Evolutionary conservation across 306 rosid species (phyloP), one percentile per base, ranked within the genome.

Genomic region (Acmispon strigosus): DNA sequence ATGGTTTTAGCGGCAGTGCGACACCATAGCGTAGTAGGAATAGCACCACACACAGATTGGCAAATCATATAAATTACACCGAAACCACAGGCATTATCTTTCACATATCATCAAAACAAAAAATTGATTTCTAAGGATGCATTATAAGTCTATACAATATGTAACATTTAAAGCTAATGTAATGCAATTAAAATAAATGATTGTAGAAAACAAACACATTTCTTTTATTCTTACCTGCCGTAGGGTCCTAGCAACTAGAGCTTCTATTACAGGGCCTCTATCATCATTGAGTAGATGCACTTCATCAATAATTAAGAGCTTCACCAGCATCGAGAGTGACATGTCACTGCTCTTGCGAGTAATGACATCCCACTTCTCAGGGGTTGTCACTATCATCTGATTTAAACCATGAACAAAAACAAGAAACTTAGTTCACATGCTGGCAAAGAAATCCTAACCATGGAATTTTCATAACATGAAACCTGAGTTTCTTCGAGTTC

Each of bases 401-500:
- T 80, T 65, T 56, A 79, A 70, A 80, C 72, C 53, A 80, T n/a
- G 51, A 34, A 16, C 14, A 34, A 54, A 73, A 56, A 24, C 34
- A 66, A 66, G 34, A 9, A 56, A 55, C 41, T 72, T 62, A 70
- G 78, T 66, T 76, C 39, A 36, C 49, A 66, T 54, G 67, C 42
- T 10, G 51, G 41, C 36, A 34, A 63, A 44, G 62, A 75, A 79
- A 69, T 68, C 45, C 74, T 19, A 73, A 65, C 45, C 53, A 54
- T 44, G 59, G 36, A 79, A 44, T 34, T 72, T 75, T 69, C 41
- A 69, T 45, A 66, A 70, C 71, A 66, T 64, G 61, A 63, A 80
- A 93, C 98, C 98, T 93, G 98, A 75, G 98, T 90, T 90, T 87
- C 98, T 85, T 87, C 94, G 27, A 90, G 98, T 73, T 93, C 97